Conservation (phyloP, 495 filamentous ascomycete genomes). For the Corynascus novoguineensis region DNA sequence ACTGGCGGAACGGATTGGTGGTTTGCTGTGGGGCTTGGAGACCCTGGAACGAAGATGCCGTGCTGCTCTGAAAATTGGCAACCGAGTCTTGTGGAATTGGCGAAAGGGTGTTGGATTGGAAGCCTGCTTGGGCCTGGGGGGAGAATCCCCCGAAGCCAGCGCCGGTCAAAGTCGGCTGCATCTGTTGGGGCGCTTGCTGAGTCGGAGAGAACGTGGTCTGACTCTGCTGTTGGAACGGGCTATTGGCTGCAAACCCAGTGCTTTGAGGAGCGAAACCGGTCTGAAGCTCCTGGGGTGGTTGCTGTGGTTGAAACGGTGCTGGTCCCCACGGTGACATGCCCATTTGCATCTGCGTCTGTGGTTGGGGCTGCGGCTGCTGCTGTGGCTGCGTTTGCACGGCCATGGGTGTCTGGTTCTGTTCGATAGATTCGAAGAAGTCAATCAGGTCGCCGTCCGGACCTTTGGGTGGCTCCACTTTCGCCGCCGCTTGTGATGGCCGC, state of each 20-base stretch:
- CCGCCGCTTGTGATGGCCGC: slow-evolving; percentile 18
- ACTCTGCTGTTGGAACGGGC: slow-evolving; percentile 44
- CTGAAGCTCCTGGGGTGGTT: slow-evolving; percentile 39
- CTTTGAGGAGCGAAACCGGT: slow-evolving; percentile 46
- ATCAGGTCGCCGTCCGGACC: slow-evolving; percentile 79
- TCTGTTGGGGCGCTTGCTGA: slow-evolving; percentile 44
- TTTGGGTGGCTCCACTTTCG: slow-evolving; percentile 37
- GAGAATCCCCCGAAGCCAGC: slow-evolving; percentile 85
- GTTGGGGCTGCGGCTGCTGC: slow-evolving; percentile 20
- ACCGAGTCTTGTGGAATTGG: slow-evolving; percentile 63
- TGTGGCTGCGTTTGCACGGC: slow-evolving; percentile 38
- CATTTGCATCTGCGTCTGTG: slow-evolving; percentile 27
- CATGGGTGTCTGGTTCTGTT: slow-evolving; percentile 81
- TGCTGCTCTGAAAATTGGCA: slow-evolving; percentile 44
- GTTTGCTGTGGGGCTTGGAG: slow-evolving; percentile 50
- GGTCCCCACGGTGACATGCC: slow-evolving; percentile 32
- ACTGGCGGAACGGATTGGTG: slow-evolving; percentile 86
- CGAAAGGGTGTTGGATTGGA: slow-evolving; percentile 48
- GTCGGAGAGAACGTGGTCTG: slow-evolving; percentile 37
- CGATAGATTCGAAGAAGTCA: slow-evolving; percentile 97
- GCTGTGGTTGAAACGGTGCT: slow-evolving; percentile 30
- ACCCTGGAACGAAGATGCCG: slow-evolving; percentile 35
- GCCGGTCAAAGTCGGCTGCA: slow-evolving; percentile 57
- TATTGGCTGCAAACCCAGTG: slow-evolving; percentile 46
- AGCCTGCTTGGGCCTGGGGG: slow-evolving; percentile 52